Conservation (phyloP, 2,329 filamentous ascomycete species). For the Cladosporium sp. region DNA sequence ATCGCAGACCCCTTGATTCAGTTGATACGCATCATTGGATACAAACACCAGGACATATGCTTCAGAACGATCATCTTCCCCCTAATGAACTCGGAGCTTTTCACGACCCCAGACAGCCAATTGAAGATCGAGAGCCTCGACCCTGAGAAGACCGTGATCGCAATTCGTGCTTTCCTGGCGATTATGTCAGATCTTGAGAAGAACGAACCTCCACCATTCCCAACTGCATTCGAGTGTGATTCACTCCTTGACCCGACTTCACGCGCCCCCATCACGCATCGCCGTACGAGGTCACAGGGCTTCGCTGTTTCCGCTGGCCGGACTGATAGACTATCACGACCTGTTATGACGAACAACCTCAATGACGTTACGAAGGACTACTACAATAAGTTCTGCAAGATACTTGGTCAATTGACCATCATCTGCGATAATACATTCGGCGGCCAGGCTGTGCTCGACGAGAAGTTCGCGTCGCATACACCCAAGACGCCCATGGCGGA, state of each 20-base stretch:
- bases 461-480: constrained; percentile 83
- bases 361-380: constrained; percentile 78
- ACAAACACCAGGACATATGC: constrained; percentile 89
- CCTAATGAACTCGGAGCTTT: constrained; percentile 88
- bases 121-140: constrained; percentile 89
- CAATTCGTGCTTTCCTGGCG: constrained; percentile 87
- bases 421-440: constrained; percentile 97
- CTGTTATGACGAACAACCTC: constrained; percentile 62
- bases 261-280: constrained; percentile 37
- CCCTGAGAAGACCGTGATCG: constrained; percentile 95
- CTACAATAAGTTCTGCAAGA: constrained; percentile 89
- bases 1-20: constrained; percentile 90
- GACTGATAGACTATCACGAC: constrained; percentile 66
- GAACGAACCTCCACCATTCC: constrained; percentile 81
- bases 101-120: constrained; percentile 63
- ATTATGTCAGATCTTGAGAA: constrained; percentile 93
- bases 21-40: constrained; percentile 90
- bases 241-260: constrained; percentile 43
- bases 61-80: constrained; percentile 93
- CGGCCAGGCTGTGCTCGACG: constrained; percentile 89
- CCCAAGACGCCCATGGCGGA: constrained; percentile 95
- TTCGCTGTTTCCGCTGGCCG: constrained; percentile 44
- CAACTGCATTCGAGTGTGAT: constrained; percentile 60
- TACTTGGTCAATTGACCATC: constrained; percentile 91
- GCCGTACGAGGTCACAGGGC: constrained; percentile 38